These are phyloP conservation scores for Mycosphaerella sp. DNA, from an alignment of 2,329 filamentous ascomycete genomes.

Conservation along the genomic window DNA sequence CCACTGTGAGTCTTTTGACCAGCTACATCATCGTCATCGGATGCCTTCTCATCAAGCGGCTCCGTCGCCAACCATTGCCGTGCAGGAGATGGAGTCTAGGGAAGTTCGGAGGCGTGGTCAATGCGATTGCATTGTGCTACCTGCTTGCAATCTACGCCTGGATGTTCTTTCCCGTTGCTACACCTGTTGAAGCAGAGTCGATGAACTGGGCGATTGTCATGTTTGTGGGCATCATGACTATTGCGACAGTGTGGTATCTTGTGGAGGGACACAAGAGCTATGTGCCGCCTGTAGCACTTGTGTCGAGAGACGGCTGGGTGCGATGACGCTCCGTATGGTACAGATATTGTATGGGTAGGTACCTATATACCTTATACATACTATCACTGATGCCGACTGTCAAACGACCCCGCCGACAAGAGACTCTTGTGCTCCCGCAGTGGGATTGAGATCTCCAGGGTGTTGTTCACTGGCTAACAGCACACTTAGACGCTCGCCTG, in stretches of 20 bases:
- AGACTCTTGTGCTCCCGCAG: too few relatives aligned
- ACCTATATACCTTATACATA: background rate
- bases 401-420: too few relatives aligned
- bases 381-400: too few relatives aligned
- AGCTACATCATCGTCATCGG: slow-evolving; percentile 40
- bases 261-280: slow-evolving; percentile 31
- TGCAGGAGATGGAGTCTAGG: slow-evolving; percentile 37
- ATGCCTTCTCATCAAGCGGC: slow-evolving; percentile 36
- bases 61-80: slow-evolving; percentile 34
- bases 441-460: too few relatives aligned
- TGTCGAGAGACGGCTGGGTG: slow-evolving; percentile 6
- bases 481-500: too few relatives aligned
- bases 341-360: background rate
- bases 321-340: background rate
- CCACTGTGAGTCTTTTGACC: slow-evolving; percentile 35
- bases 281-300: slow-evolving; percentile 21
- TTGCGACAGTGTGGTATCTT: slow-evolving; percentile 30
- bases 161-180: slow-evolving; percentile 13
- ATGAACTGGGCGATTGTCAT: slow-evolving; percentile 49
- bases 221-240: slow-evolving; percentile 24
- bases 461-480: too few relatives aligned
- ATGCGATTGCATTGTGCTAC: slow-evolving; percentile 7
- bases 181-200: slow-evolving; percentile 31
- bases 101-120: slow-evolving; percentile 9
- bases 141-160: slow-evolving; percentile 7